Evolutionary conservation across 78 protist genomes (phyloP).

Genomic region (Emiliania huxleyi): DNA sequence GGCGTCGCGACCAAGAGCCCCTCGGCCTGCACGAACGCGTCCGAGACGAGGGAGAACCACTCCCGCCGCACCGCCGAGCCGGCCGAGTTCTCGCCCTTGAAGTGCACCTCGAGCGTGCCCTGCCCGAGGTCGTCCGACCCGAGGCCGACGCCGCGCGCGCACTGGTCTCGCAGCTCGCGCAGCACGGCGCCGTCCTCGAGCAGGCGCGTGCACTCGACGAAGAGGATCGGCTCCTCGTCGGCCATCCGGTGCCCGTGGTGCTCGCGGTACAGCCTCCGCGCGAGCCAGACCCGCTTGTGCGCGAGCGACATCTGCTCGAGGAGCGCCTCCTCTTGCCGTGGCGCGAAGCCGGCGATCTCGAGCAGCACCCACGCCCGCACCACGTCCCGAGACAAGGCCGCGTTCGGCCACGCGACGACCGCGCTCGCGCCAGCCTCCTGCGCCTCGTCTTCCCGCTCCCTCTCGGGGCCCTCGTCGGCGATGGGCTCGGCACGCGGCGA

Average conservation of each 20-base stretch:
- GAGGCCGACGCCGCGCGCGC: not conserved
- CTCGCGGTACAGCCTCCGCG: not conserved
- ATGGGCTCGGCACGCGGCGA: no score
- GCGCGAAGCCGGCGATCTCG: not conserved
- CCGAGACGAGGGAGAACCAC: conserved; percentile 2
- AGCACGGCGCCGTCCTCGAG: not conserved
- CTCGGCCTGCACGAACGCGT: not conserved
- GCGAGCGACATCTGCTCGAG: not conserved
- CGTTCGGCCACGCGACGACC: conserved; percentile 20
- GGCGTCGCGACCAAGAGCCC: not conserved
- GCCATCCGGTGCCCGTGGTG: not conserved
- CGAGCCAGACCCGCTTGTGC: not conserved
- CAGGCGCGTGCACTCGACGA: conserved; percentile 12
- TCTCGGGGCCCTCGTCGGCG: no score
- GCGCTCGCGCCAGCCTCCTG: not conserved
- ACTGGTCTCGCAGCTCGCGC: not conserved
- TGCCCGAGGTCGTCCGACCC: not conserved
- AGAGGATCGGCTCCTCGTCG: conserved; percentile 8
- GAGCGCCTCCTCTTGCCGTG: not conserved
- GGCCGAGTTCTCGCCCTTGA: conserved; percentile 26
- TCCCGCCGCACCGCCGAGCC: conserved; percentile 20
- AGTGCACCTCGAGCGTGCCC: conserved; percentile 23
- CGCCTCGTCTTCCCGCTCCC: not conserved
- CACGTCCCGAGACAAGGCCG: not conserved
- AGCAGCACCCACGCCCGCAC: conserved; percentile 23